A percentile compares a stretch with the other conserved stretches of the same genome.
Conservation (phyloP, 495 filamentous ascomycete species). For the Lichina pygmaea region DNA sequence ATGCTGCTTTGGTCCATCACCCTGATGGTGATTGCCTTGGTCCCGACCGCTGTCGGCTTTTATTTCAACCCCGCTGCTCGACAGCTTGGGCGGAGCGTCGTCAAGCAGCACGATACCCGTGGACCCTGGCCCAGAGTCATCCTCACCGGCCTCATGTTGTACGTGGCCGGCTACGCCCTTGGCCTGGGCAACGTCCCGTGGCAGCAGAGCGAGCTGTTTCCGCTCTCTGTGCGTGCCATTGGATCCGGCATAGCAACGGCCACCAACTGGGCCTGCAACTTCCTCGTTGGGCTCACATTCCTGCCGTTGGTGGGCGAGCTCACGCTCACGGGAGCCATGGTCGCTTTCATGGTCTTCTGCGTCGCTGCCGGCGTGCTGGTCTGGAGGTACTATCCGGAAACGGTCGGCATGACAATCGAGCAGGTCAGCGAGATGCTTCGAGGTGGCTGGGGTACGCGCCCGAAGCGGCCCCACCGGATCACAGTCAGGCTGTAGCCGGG, state of each 20-base stretch:
- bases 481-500: too few relatives aligned
- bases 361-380: too few relatives aligned
- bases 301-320: conserved; percentile 50
- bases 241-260: conserved; percentile 65
- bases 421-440: too few relatives aligned
- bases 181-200: conserved; percentile 85
- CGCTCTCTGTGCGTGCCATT: conserved; percentile 52
- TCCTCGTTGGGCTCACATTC: conserved; percentile 68
- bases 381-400: too few relatives aligned
- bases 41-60: conserved; percentile 24
- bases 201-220: conserved; percentile 82
- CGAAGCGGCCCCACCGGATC: too few relatives aligned
- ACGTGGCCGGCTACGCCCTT: conserved; percentile 60
- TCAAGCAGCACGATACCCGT: conserved; percentile 5
- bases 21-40: conserved; percentile 49
- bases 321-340: conserved; percentile 24
- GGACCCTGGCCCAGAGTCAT: conserved; percentile 20
- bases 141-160: conserved; percentile 46
- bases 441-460: too few relatives aligned
- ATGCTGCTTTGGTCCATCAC: conserved; percentile 70
- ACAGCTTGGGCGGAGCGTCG: conserved; percentile 8
- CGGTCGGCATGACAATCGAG: too few relatives aligned
- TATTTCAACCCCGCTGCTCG: conserved; percentile 33
- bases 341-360: too few relatives aligned
- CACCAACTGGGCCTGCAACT: conserved; percentile 76